These are phyloP conservation scores for Penicillium mononematosum DNA, from an alignment of 495 filamentous ascomycete species.

Conservation along the genomic window DNA sequence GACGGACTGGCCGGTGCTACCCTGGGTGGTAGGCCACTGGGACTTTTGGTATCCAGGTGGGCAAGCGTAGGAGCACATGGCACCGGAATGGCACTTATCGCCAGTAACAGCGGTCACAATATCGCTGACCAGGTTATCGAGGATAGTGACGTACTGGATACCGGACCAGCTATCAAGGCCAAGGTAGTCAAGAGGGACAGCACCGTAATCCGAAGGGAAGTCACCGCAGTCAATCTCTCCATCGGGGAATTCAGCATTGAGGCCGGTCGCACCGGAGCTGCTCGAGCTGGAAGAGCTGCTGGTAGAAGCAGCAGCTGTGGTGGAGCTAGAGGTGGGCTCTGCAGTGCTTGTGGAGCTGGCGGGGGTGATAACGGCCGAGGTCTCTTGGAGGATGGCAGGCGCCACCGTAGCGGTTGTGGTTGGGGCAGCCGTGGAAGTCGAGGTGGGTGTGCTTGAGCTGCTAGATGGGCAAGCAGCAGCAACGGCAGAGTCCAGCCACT, in stretches of 20 bases:
- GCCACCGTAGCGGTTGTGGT: constrained; percentile 24
- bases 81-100: constrained; percentile 55
- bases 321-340: constrained; percentile 15
- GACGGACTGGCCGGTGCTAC: constrained; percentile 77
- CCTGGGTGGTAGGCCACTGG: constrained; percentile 85
- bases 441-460: constrained; percentile 20
- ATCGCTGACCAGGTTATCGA: constrained; percentile 48
- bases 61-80: constrained; percentile 92
- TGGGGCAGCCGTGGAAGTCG: constrained; percentile 21
- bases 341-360: constrained; percentile 20
- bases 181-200: constrained; percentile 66
- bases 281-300: constrained; percentile 23
- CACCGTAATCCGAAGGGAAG: constrained; percentile 84
- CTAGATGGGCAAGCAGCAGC: constrained; percentile 34
- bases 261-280: constrained; percentile 46
- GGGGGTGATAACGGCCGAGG: constrained; percentile 17
- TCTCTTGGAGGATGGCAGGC: constrained; percentile 34
- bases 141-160: constrained; percentile 59
- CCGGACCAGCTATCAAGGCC: constrained; percentile 75
- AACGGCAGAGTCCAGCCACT: constrained; percentile 38
- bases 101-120: constrained; percentile 62
- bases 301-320: constrained; percentile 18
- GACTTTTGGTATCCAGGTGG: constrained; percentile 88
- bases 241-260: constrained; percentile 73
- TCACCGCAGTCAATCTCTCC: constrained; percentile 65